Base-by-base conservation (phyloP, 768 basidiomycete genomes). In the Peribolospora baueri region DNA sequence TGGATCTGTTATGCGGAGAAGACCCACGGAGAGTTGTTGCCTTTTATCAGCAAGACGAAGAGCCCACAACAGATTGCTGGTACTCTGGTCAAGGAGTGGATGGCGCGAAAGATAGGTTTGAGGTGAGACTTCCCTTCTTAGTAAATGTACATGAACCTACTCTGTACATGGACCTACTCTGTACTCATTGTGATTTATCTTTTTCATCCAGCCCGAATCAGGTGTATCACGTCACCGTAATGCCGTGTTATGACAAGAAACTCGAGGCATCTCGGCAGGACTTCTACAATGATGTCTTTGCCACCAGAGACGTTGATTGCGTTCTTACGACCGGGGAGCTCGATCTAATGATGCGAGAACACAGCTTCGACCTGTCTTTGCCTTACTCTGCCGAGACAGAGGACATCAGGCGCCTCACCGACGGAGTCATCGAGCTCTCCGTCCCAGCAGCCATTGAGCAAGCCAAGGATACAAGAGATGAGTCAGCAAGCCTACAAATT, bases 1-100 rank as follows among this genome's bases (percentile, higher is more conserved):
- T 97, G 93, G 93, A 82, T 98, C 56, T 98, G 93, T 66, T 97
- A 97, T 66, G 91, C 88, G 13, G 93, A 98, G 69, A 98, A 98
- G 71, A 80, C 91, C 8, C 91, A 93, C 62, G 74, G 80, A 3
- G 88, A 91, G 66, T 81, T 98, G 75, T 65, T 98, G 25, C 88
- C 88, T 4, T 87, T 86, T 63, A 81, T 98, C 54, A 76, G 84
- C 52, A 71, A 70, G 43, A 84, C 82, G 51, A 86, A 91, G 72
- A 91, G 87, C 64, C 83, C 88, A 38, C 90, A 95, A 65, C 87
- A 86, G 62, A 72, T 88, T 51, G 87, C 90, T 81, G 93, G 93
- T 4, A 82, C 80, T 5, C 68, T 98, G 55, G 85, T 90, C 58
- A 98, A 98, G 70, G 72, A 76, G 0, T 90, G 85, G 81, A 72